Evolutionary conservation across 73 alveolate genomes (phyloP).

Genomic region (Durusdinium trenchii): DNA sequence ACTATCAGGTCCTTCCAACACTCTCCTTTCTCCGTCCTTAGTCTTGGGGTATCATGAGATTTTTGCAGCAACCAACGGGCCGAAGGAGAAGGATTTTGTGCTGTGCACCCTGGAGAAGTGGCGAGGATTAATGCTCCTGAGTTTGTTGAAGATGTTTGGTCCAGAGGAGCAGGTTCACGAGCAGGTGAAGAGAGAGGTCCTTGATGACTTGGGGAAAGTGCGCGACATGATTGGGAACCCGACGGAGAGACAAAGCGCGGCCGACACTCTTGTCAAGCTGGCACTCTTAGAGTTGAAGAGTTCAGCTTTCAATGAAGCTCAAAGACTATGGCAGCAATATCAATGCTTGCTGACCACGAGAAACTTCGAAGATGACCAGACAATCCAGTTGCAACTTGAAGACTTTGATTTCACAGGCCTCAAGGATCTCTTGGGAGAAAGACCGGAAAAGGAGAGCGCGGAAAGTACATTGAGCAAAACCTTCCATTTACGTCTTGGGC

Average conservation of each 20-base stretch:
- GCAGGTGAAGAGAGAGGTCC: not conserved
- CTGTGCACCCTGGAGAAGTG: constrained; percentile 8
- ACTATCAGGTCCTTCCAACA: too few species aligned
- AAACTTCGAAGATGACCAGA: constrained; percentile 13
- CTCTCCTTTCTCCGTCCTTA: too few species aligned
- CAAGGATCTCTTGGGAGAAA: not conserved
- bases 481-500: not conserved
- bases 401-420: constrained; percentile 1
- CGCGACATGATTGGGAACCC: constrained; percentile 7
- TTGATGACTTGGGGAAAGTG: not conserved
- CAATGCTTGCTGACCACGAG: not conserved
- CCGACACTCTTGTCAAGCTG: not conserved
- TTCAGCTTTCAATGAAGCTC: constrained; percentile 10
- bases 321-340: not conserved
- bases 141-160: not conserved
- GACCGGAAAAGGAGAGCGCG: not conserved
- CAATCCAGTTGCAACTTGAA: not conserved
- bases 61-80: not conserved
- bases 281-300: not conserved
- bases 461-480: not conserved
- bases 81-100: not conserved
- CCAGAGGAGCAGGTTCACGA: not conserved
- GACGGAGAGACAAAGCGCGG: not conserved
- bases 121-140: not conserved
- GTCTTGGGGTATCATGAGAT: too few species aligned